These are phyloP conservation scores for Friedmanniomyces endolithicus DNA, from an alignment of 495 filamentous ascomycete species.

Conservation along the genomic window DNA sequence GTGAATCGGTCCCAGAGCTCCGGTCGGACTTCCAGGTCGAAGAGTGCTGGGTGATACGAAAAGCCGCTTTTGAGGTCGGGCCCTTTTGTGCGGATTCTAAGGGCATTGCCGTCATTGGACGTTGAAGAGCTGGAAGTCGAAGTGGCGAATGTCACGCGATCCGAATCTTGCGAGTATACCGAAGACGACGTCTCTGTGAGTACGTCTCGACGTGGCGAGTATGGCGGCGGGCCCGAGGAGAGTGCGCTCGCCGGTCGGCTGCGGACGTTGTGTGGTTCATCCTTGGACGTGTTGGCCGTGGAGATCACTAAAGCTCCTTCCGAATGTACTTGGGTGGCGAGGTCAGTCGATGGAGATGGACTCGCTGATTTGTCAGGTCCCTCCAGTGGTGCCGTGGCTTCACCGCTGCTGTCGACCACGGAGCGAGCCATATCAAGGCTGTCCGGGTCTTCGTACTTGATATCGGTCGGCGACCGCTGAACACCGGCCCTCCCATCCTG, in stretches of 20 bases:
- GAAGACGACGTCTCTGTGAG: not conserved
- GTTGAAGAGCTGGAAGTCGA: not conserved
- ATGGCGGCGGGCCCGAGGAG: not conserved
- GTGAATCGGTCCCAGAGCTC: conserved; percentile 10
- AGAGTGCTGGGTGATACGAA: conserved; percentile 11
- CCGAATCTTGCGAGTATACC: not conserved
- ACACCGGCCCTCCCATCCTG: not conserved
- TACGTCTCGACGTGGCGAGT: not conserved
- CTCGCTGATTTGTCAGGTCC: not conserved
- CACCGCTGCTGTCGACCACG: not conserved
- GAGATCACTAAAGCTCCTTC: not conserved
- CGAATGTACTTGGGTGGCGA: not conserved
- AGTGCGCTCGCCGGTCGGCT: not conserved
- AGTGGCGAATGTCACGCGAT: not conserved
- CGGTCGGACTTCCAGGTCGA: conserved; percentile 10
- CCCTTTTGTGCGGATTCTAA: conserved; percentile 3
- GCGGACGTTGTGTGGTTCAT: not conserved
- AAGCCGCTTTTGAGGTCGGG: conserved; percentile 10
- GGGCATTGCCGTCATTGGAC: not conserved
- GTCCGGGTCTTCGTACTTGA: conserved; percentile 7
- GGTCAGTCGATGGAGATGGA: not conserved
- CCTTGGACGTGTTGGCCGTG: not conserved
- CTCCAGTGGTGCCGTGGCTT: not conserved
- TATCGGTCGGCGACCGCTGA: conserved; percentile 1
- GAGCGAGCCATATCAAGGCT: not conserved